Conservation (phyloP, 352 stramenopile species). For the Globisporangium cederbergense region DNA sequence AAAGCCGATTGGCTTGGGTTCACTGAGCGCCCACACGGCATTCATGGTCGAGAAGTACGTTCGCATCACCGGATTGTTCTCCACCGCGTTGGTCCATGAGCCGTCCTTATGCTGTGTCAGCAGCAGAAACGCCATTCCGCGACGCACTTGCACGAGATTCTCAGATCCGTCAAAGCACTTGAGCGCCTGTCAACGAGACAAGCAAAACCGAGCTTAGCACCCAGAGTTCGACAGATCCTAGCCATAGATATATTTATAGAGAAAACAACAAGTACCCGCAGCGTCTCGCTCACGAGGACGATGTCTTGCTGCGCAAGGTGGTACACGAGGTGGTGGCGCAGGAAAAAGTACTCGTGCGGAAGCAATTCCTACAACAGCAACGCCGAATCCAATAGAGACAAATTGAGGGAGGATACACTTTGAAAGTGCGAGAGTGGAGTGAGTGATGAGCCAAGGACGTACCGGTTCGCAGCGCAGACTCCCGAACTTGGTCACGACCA, state of each 20-base stretch:
- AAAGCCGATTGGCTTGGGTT: conserved; percentile 45
- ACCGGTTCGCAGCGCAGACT: conserved; percentile 66
- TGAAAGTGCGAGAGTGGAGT: background rate
- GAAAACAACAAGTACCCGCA: conserved; percentile 38
- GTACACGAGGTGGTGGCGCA: conserved; percentile 78
- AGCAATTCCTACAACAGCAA: conserved; percentile 64
- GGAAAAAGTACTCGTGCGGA: conserved; percentile 89
- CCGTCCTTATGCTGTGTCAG: conserved; percentile 55
- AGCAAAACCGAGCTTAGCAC: conserved; percentile 4
- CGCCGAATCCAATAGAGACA: background rate
- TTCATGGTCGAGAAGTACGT: conserved; percentile 54
- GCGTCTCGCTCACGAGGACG: conserved; percentile 60
- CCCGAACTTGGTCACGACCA: conserved; percentile 86
- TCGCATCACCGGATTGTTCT: conserved; percentile 20
- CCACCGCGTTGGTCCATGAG: conserved; percentile 34
- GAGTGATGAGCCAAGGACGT: conserved; percentile 1
- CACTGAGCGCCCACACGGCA: conserved; percentile 44
- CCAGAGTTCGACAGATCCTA: background rate
- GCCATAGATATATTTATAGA: background rate
- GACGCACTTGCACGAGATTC: conserved; percentile 65
- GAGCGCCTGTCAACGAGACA: conserved; percentile 42
- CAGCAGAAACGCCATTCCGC: conserved; percentile 67
- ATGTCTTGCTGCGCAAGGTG: conserved; percentile 76
- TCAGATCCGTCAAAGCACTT: conserved; percentile 67
- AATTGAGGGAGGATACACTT: background rate